Evolutionary conservation across 2,329 filamentous ascomycete species (phyloP).

Genomic region (Ploettnerulaceae sp.): DNA sequence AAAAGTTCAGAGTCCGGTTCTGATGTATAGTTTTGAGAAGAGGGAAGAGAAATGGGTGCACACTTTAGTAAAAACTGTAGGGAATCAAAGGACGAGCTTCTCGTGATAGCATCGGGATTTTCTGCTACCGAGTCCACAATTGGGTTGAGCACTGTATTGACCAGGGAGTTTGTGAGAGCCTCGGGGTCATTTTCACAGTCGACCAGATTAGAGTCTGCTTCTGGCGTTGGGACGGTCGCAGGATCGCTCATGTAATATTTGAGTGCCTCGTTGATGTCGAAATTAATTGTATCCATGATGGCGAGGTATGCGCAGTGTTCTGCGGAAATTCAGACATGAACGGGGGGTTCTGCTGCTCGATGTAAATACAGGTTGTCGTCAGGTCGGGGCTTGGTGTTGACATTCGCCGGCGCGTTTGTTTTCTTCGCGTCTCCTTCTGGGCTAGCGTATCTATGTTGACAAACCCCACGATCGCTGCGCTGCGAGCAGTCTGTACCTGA

Average conservation of each 20-base stretch:
- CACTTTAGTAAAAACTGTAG: constrained; percentile 96
- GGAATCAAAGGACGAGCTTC: constrained; percentile 79
- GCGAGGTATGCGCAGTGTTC: constrained; percentile 20
- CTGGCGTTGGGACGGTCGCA: constrained; percentile 72
- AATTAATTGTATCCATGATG: constrained; percentile 70
- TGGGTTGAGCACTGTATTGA: constrained; percentile 83
- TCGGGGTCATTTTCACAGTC: constrained; percentile 94
- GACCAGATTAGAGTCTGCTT: constrained; percentile 75
- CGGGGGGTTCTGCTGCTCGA: constrained; percentile 29
- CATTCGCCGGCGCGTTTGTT: constrained; percentile 17
- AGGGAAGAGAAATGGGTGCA: constrained; percentile 52
- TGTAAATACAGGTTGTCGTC: constrained; percentile 23
- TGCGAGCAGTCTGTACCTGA: constrained; percentile 15
- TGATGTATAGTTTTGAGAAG: constrained; percentile 33
- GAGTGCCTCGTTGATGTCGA: constrained; percentile 94
- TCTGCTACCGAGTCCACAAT: constrained; percentile 91
- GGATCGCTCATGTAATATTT: constrained; percentile 97
- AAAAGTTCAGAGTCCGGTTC: constrained; percentile 59
- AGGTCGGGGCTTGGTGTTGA: constrained; percentile 19
- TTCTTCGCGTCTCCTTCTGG: constrained; percentile 18
- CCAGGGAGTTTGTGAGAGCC: constrained; percentile 63
- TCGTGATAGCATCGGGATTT: constrained; percentile 81
- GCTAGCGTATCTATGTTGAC: constrained; percentile 10
- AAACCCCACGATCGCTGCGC: constrained; percentile 10
- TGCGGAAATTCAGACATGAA: constrained; percentile 22